Conservation (phyloP, 257 asterid species). For the Cynanchum wilfordii region DNA sequence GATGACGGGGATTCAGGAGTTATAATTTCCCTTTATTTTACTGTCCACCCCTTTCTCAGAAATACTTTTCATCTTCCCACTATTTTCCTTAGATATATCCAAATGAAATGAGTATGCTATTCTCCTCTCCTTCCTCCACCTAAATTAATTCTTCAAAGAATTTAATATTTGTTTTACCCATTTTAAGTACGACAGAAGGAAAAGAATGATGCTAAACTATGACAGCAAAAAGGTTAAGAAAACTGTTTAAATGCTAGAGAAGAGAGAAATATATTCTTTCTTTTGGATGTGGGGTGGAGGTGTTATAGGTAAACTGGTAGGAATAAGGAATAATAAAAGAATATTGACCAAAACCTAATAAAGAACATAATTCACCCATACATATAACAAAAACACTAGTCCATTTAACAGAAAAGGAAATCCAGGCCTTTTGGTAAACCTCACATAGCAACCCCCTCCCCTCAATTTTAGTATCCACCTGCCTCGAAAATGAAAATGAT, state of each 20-base stretch:
- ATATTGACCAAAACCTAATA: neutral
- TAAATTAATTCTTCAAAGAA: neutral
- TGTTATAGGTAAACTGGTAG: neutral
- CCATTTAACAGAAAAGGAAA: neutral
- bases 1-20: neutral
- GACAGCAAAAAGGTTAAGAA: neutral
- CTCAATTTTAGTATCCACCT: neutral
- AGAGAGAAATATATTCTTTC: neutral
- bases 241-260: neutral
- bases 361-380: neutral
- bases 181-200: neutral
- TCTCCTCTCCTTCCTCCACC: neutral
- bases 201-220: neutral
- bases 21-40: neutral
- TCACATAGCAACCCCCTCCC: neutral
- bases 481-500: neutral
- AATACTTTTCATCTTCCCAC: neutral
- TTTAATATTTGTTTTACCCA: neutral
- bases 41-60: neutral
- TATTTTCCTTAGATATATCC: neutral
- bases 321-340: neutral
- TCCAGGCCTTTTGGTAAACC: neutral
- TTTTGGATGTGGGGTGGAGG: neutral
- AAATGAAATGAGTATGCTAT: neutral
- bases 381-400: neutral